Evolutionary conservation across 495 filamentous ascomycete genomes (phyloP), one percentile per base, ranked within the genome.

Genomic region (Penicillium dipodomyicola): DNA sequence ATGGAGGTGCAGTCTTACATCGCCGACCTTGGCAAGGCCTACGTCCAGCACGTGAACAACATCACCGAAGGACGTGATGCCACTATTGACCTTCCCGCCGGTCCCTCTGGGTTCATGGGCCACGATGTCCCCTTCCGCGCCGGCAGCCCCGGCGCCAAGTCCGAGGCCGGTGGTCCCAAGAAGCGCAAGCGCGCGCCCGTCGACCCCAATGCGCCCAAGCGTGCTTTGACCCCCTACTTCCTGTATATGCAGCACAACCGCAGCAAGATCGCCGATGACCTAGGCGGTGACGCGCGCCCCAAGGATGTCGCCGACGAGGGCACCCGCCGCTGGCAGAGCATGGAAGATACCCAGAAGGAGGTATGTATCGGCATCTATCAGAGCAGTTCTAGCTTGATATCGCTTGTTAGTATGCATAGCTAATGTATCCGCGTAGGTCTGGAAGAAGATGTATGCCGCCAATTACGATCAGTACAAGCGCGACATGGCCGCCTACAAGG

Each of bases 141-240:
- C 11, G 67, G 71, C 9, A 74, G 64, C 64, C 69, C 74, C 47
- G 75, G 68, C 2, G 67, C 59, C 43, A 69, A 66, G 51, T 71
- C 77, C 6, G 81, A 81, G 11, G 80, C 82, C 50, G 84, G 82
- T 74, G 74, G 77, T 50, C 90, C 87, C 79, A 89, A 89, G 78
- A 89, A 90, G 69, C 89, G 90, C 78, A 94, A 92, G 84, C 87
- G 89, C 57, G 84, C 82, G 15, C 73, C 75, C 41, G 88, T 86
- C 61, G 95, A 98, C 70, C 93, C 93, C 56, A 95, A 96, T 68
- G 91, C 92, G 12, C 94, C 94, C 49, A 96, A 96, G 81, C 84
- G 92, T 17, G 91, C 94, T 20, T 69, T 96, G 59, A 97, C 94
- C 17, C 91, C 94, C 0, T 97, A 91, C 75, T 96, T 98, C 78